phyloP scores from a whole-genome alignment of 371 early-diverging fungal genomes.

The Mucor racemosus region DNA sequence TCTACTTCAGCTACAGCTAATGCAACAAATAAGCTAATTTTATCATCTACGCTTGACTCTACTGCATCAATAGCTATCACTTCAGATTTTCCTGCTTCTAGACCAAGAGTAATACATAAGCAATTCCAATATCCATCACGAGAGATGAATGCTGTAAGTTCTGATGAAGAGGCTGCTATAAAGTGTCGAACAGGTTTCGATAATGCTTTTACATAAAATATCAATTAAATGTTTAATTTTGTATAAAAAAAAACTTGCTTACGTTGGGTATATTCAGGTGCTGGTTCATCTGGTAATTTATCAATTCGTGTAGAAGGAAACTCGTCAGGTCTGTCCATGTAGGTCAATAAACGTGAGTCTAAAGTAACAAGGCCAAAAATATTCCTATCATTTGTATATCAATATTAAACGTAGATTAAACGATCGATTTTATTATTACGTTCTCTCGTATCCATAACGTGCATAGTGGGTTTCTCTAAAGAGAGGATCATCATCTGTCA shows the following conservation, averaged over 20 bases:
- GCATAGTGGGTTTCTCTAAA: constrained; percentile 57
- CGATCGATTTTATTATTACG: constrained; percentile 29
- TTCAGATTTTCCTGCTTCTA: constrained; percentile 47
- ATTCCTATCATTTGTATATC: constrained; percentile 30
- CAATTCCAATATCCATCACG: constrained; percentile 57
- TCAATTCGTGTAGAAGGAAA: constrained; percentile 53
- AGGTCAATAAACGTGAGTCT: constrained; percentile 44
- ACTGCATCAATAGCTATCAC: constrained; percentile 51
- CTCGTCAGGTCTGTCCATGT: constrained; percentile 42
- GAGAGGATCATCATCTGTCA: constrained; percentile 35
- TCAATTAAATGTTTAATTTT: background rate
- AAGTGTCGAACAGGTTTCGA: constrained; percentile 42
- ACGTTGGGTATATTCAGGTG: constrained; percentile 30
- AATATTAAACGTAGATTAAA: background rate
- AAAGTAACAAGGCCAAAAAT: constrained; percentile 48
- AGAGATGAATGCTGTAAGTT: constrained; percentile 48
- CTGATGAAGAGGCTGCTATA: constrained; percentile 47
- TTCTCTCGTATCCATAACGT: constrained; percentile 52
- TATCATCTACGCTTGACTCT: constrained; percentile 32
- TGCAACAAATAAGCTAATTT: constrained; percentile 30
- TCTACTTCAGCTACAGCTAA: constrained; percentile 47
- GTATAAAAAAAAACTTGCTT: background rate
- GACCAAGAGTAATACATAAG: constrained; percentile 38
- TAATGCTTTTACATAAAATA: constrained; percentile 13
- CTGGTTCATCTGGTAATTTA: constrained; percentile 25